These are phyloP conservation scores for Plasmodium cynomolgi DNA, from an alignment of 169 alveolate species.

Conservation along the genomic window DNA sequence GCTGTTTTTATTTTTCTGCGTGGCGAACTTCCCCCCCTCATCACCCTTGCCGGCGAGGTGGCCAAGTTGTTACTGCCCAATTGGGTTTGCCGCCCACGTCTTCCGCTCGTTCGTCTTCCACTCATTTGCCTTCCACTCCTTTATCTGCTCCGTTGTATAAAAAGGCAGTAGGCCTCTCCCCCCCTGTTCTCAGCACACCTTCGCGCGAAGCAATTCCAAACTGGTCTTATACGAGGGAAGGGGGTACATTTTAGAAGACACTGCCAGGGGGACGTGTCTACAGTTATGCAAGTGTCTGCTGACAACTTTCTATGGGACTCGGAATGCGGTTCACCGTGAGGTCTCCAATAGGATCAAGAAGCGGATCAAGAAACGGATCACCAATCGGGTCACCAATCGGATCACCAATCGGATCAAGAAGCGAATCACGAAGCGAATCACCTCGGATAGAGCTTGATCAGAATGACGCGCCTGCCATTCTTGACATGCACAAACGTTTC, in stretches of 20 bases:
- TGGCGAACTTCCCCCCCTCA: neutral
- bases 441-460: slow-evolving; percentile 48
- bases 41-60: neutral
- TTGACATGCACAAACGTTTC: slow-evolving; percentile 51
- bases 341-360: no score
- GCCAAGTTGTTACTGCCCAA: neutral
- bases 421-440: neutral
- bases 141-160: neutral
- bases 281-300: neutral
- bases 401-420: slow-evolving; percentile 61
- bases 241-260: no score
- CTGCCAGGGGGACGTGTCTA: neutral
- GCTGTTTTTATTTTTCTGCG: neutral
- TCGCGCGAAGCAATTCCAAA: neutral
- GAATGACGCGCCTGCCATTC: slow-evolving; percentile 25
- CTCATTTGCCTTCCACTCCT: neutral
- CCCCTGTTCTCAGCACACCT: neutral
- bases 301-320: no score
- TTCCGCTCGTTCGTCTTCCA: neutral
- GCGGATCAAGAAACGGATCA: neutral
- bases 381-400: neutral
- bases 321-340: no score
- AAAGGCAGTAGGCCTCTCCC: neutral
- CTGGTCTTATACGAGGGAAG: neutral
- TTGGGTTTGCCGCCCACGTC: neutral